Base-by-base conservation (phyloP, 768 basidiomycete species). In the Mycena pura region DNA sequence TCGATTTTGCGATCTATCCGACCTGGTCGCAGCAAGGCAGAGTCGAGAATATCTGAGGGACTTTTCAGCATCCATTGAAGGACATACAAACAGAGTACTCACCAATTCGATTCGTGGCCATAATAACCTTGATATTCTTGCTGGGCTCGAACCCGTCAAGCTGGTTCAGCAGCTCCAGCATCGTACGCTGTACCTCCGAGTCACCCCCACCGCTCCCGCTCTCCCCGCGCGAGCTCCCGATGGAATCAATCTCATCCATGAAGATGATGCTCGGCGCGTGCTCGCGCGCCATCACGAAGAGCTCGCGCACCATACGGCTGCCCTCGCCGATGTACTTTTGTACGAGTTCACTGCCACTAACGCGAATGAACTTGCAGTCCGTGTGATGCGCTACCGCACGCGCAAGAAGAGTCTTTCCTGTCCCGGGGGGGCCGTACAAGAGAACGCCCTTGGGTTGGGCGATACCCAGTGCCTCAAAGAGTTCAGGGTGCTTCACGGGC, bases 261-360 rank as follows among this genome's bases (percentile, higher is more conserved):
- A 99, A 98, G 73, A 99, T 97, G 78, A 99, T 97, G 75, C 91
- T 92, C 32, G 96, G 96, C 31, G 96, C 96, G 70, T 97, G 95
- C 74, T 98, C 96, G 63, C 95, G 78, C 3, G 96, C 96, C 96
- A 97, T 98, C 61, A 97, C 95, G 81, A 99, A 99, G 59, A 99
- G 76, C 78, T 98, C 96, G 51, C 96, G 86, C 34, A 98, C 96
- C 96, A 97, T 98, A 61, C 96, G 80, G 64, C 89, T 92, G 21
- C 96, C 95, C 79, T 98, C 96, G 45, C 96, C 96, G 68, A 98
- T 97, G 70, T 98, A 99, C 82, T 97, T 98, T 78, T 98, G 95
- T 62, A 98, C 96, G 41, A 99, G 77, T 76, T 98, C 96, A 38
- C 89, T 91, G 28, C 96, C 96, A 40, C 89, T 91, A 14, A 99